phyloP scores from a whole-genome alignment of 805 yeast genomes.

The Cyberlindnera veronae region DNA sequence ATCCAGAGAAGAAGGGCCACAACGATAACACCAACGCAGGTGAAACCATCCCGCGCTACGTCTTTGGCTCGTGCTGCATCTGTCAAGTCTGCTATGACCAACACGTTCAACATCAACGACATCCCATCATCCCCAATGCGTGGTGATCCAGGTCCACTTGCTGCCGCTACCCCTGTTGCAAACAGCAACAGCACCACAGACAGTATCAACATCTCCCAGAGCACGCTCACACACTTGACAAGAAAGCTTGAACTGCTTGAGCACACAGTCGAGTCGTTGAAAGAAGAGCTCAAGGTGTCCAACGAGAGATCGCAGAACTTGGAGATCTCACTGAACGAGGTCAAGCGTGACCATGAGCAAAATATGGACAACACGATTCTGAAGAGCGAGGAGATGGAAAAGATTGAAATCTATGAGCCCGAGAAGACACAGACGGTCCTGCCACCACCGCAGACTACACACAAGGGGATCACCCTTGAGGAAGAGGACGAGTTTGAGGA shows the following conservation, averaged over 20 bases:
- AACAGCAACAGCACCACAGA: background rate
- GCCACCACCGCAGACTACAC: background rate
- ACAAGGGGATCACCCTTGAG: background rate
- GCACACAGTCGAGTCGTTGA: slow-evolving; percentile 19
- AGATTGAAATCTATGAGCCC: slow-evolving; percentile 9
- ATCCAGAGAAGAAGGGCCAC: slow-evolving; percentile 10
- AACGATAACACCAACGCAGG: background rate
- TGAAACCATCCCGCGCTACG: background rate
- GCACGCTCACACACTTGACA: slow-evolving; percentile 12
- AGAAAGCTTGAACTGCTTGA: slow-evolving; percentile 19
- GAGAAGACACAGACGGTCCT: background rate
- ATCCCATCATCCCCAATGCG: slow-evolving; percentile 23
- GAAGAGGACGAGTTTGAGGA: slow-evolving; percentile 20
- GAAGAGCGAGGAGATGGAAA: slow-evolving; percentile 17
- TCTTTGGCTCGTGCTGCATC: background rate
- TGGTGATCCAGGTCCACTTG: slow-evolving; percentile 8
- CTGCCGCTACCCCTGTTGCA: too few species aligned
- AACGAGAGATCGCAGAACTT: slow-evolving; percentile 20
- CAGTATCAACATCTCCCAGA: slow-evolving; percentile 8
- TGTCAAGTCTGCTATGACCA: background rate
- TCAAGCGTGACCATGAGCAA: slow-evolving; percentile 10
- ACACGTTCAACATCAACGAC: slow-evolving; percentile 9
- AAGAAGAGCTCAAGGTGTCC: slow-evolving; percentile 18
- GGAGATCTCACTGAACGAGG: slow-evolving; percentile 16
- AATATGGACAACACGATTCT: slow-evolving; percentile 11